These are phyloP conservation scores for Yarrowia sp. DNA, from an alignment of 805 yeast genomes.

Conservation along the genomic window DNA sequence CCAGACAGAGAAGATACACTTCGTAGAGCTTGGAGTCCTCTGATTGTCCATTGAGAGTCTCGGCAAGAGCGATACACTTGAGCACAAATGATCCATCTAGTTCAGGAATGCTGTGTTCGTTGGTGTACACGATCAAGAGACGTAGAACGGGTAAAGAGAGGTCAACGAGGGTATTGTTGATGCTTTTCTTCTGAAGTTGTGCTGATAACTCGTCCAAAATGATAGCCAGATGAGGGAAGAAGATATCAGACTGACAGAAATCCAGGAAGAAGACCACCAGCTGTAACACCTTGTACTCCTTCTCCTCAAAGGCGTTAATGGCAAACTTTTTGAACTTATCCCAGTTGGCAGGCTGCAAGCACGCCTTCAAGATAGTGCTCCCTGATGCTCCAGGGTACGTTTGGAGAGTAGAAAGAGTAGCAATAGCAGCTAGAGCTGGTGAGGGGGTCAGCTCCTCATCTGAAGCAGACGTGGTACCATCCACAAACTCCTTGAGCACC, in stretches of 20 bases:
- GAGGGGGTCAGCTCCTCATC: constrained; percentile 19
- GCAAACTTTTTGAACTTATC: constrained; percentile 13
- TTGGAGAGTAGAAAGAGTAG: constrained; percentile 22
- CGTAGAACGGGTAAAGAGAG: constrained; percentile 24
- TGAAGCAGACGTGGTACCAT: constrained; percentile 43
- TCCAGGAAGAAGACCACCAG: constrained; percentile 31
- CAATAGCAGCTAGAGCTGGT: constrained; percentile 24
- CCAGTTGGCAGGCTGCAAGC: constrained; percentile 18
- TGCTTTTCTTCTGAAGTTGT: background rate
- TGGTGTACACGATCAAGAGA: constrained; percentile 16
- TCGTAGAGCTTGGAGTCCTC: constrained; percentile 20
- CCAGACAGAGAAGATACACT: constrained; percentile 22
- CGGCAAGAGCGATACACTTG: constrained; percentile 9
- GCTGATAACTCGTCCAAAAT: constrained; percentile 4
- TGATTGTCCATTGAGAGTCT: constrained; percentile 5
- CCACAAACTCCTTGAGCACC: constrained; percentile 70
- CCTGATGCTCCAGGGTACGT: constrained; percentile 37
- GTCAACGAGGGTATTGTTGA: background rate
- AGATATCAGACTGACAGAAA: constrained; percentile 21
- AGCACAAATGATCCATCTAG: constrained; percentile 14
- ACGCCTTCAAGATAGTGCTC: background rate
- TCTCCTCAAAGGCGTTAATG: background rate
- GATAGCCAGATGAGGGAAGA: constrained; percentile 7
- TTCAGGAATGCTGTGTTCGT: constrained; percentile 11
- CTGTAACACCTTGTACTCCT: constrained; percentile 19